phyloP scores from a whole-genome alignment of 371 early-diverging fungal genomes.

The Mucor mucedo region DNA sequence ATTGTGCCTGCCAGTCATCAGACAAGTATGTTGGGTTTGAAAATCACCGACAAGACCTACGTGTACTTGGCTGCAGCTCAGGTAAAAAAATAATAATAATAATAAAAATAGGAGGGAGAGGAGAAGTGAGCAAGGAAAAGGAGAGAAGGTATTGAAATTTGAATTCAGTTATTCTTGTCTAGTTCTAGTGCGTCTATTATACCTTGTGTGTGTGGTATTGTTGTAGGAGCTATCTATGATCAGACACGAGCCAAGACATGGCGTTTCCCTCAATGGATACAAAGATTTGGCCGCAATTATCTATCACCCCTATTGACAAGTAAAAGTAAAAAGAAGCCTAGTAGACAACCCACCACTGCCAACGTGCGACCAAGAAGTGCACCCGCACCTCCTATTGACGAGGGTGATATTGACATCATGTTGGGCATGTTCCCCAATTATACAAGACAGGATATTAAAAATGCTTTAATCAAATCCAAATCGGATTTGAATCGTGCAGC shows the following conservation, averaged over 20 bases:
- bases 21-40: slow-evolving; percentile 56
- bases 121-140: not conserved
- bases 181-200: slow-evolving; percentile 54
- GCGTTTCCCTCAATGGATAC: slow-evolving; percentile 57
- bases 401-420: slow-evolving; percentile 54
- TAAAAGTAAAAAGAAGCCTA: slow-evolving; percentile 5
- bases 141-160: not conserved
- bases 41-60: slow-evolving; percentile 62
- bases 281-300: slow-evolving; percentile 33
- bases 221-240: slow-evolving; percentile 59
- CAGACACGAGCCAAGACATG: slow-evolving; percentile 53
- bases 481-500: slow-evolving; percentile 58
- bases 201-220: slow-evolving; percentile 56
- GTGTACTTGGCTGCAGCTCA: slow-evolving; percentile 60
- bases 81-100: slow-evolving; percentile 36
- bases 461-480: slow-evolving; percentile 49
- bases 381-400: slow-evolving; percentile 28
- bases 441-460: slow-evolving; percentile 48
- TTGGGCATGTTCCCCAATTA: slow-evolving; percentile 59
- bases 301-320: slow-evolving; percentile 39
- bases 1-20: slow-evolving; percentile 58
- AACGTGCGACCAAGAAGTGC: not conserved
- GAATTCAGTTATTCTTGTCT: slow-evolving; percentile 49
- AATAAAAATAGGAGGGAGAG: not conserved
- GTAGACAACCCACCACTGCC: not conserved